phyloP scores from a whole-genome alignment of 768 basidiomycete genomes.

The Trametopsis cervina region DNA sequence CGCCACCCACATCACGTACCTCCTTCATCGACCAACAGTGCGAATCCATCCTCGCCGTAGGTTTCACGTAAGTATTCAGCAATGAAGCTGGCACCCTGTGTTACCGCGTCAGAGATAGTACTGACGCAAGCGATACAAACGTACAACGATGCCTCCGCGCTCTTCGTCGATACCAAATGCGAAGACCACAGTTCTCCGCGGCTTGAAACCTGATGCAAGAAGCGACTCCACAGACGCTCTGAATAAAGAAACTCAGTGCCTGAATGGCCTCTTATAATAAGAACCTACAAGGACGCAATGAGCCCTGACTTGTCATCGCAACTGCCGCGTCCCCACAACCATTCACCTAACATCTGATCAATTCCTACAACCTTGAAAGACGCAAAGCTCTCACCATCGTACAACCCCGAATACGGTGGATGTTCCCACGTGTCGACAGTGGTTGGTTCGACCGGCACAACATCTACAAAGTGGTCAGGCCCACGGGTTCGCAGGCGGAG shows the following conservation, averaged over 20 bases:
- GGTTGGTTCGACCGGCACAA: slow-evolving; percentile 40
- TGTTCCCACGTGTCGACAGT: slow-evolving; percentile 39
- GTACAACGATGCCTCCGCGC: slow-evolving; percentile 21
- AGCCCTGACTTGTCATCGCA: slow-evolving; percentile 30
- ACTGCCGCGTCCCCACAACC: slow-evolving; percentile 30
- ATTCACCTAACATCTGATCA: slow-evolving; percentile 15
- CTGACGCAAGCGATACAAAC: not conserved
- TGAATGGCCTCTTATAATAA: not conserved
- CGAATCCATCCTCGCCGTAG: slow-evolving; percentile 69
- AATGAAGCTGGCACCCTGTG: slow-evolving; percentile 49
- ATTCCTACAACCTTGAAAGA: not conserved
- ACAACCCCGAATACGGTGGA: slow-evolving; percentile 43
- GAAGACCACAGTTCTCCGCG: slow-evolving; percentile 33
- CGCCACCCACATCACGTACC: slow-evolving; percentile 32
- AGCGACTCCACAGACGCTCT: slow-evolving; percentile 40
- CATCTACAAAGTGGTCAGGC: slow-evolving; percentile 26
- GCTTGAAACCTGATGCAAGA: slow-evolving; percentile 37
- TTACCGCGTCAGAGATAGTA: not conserved
- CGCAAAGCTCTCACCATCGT: slow-evolving; percentile 23
- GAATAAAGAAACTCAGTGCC: not conserved
- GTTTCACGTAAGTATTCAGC: slow-evolving; percentile 40
- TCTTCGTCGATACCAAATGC: slow-evolving; percentile 50
- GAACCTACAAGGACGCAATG: slow-evolving; percentile 25
- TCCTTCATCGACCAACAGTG: slow-evolving; percentile 86
- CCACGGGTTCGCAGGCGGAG: not conserved